phyloP scores from a whole-genome alignment of 371 early-diverging fungal species.

The Mortierella sp. region DNA sequence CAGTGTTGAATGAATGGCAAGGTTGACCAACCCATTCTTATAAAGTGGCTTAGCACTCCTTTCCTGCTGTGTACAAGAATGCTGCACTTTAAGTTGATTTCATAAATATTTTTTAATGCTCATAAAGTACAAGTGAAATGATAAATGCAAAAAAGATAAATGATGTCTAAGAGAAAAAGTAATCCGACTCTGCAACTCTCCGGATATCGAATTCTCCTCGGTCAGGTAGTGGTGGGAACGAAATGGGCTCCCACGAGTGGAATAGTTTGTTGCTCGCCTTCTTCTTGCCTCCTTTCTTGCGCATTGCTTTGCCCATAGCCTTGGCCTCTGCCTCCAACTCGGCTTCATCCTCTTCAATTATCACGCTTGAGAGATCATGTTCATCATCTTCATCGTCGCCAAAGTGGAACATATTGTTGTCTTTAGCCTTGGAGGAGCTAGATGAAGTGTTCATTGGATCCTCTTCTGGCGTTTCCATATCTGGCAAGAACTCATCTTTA shows the following conservation, averaged over 20 bases:
- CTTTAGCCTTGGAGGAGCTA: constrained; percentile 15
- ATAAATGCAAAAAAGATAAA: neutral
- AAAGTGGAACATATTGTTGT: constrained; percentile 29
- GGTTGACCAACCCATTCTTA: neutral
- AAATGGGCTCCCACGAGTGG: constrained; percentile 77
- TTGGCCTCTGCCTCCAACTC: constrained; percentile 52
- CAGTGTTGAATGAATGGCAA: neutral
- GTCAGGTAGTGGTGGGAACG: constrained; percentile 81
- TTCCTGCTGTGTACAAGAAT: neutral
- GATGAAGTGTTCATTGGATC: constrained; percentile 16
- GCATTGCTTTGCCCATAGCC: constrained; percentile 46
- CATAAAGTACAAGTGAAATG: neutral
- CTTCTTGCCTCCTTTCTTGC: constrained; percentile 31
- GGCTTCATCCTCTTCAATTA: constrained; percentile 55
- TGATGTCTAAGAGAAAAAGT: constrained; percentile 86
- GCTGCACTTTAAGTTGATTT: neutral
- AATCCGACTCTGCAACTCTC: constrained; percentile 82
- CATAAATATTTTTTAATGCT: neutral
- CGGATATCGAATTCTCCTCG: constrained; percentile 90
- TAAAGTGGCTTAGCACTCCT: neutral
- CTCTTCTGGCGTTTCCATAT: constrained; percentile 23
- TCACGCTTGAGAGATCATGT: constrained; percentile 43
- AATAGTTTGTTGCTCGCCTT: constrained; percentile 53
- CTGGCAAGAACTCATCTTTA: constrained; percentile 32
- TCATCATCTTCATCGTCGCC: constrained; percentile 51